Base-by-base conservation (phyloP, 2,329 filamentous ascomycete genomes). In the Fusarium secorum region DNA sequence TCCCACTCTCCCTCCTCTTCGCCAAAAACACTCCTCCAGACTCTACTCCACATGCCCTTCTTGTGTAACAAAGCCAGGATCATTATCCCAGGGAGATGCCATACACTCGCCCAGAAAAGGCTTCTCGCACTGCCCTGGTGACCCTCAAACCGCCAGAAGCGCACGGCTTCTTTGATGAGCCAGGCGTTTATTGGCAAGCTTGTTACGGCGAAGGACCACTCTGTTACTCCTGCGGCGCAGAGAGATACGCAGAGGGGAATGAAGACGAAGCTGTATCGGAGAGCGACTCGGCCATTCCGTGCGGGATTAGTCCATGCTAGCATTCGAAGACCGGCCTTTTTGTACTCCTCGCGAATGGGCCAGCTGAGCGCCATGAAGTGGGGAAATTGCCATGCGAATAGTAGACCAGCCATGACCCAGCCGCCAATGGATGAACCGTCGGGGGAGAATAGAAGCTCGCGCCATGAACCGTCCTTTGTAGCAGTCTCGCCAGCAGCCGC, bases 381-480 rank as follows among this genome's bases (percentile, higher is more conserved):
- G 6, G 96, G 94, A 78, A 99, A 98, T 79, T 99, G 95, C 96
- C 96, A 99, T 17, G 94, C 92, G 73, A 97, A 97, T 9, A 99
- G 85, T 11, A 98, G 83, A 0, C 87, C 89, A 2, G 93, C 95
- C 18, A 98, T 84, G 2, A 98, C 83, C 96, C 96, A 99, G 7
- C 95, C 96, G 9, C 96, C 96, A 15, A 90, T 82, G 30, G 79
- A 89, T 76, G 79, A 90, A 78, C 76, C 93, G 72, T 89, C 87
- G 17, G 78, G 76, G 1, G 86, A 91, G 61, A 97, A 88, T 1
- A 97, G 84, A 41, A 97, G 86, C 77, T 96, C 93, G 52, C 87
- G 86, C 90, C 92, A 96, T 15, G 89, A 91, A 33, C 92, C 91
- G 71, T 91, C 89, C 26, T 87, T 88, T 5, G 90, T 93, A 13